Evolutionary conservation across 441 rosid genomes (phyloP).

Genomic region (Populus hybrid): DNA sequence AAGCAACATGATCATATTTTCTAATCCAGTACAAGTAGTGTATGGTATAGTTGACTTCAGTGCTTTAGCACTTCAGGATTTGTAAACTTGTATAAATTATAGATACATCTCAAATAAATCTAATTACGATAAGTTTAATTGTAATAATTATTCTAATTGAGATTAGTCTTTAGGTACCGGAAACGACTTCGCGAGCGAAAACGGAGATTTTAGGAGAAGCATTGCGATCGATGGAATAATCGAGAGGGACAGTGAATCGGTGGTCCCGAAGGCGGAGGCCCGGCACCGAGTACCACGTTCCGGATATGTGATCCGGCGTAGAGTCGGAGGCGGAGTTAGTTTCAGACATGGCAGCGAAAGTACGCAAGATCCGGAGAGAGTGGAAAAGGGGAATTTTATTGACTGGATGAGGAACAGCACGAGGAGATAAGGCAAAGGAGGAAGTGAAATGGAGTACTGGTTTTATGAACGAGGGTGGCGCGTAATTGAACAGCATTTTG

Average conservation of each 20-base stretch:
- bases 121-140: too few species aligned
- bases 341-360: slow-evolving; percentile 41
- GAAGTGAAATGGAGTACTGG: slow-evolving; percentile 15
- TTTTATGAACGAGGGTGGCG: slow-evolving; percentile 27
- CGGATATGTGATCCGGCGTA: slow-evolving; percentile 49
- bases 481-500: slow-evolving; percentile 35
- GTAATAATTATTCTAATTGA: background rate
- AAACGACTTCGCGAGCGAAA: slow-evolving; percentile 86
- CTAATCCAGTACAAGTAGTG: background rate
- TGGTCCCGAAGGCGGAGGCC: slow-evolving; percentile 85
- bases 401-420: slow-evolving; percentile 17
- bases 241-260: slow-evolving; percentile 71
- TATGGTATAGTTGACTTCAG: background rate
- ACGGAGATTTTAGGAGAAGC: slow-evolving; percentile 53
- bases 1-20: background rate
- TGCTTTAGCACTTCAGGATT: too few species aligned
- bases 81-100: too few species aligned
- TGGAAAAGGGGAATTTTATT: slow-evolving; percentile 12
- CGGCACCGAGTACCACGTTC: slow-evolving; percentile 73
- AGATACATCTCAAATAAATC: background rate
- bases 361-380: slow-evolving; percentile 25
- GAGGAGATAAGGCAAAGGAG: slow-evolving; percentile 3
- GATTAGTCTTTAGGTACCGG: slow-evolving; percentile 41
- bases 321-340: slow-evolving; percentile 21
- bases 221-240: slow-evolving; percentile 41